Evolutionary conservation across 2,329 filamentous ascomycete species (phyloP), one percentile per base, ranked within the genome.

Genomic region (Reticulascus tulasneorum): DNA sequence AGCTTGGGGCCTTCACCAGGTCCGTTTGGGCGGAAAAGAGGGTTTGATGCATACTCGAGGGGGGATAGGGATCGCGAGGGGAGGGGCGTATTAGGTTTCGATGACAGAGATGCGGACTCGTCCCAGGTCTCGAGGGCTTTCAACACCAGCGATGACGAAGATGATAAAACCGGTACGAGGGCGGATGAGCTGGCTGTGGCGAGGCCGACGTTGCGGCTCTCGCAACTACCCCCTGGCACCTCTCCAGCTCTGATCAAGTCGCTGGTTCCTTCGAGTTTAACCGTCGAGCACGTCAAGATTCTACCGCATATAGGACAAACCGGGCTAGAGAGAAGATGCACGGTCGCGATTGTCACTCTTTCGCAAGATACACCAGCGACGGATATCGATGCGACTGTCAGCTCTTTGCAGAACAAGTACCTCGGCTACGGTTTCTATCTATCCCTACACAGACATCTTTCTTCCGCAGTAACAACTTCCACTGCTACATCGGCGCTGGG

Each of bases 371-470:
- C 88, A 0, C 78, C 88, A 0, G 84, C 84, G 1, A 84, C 82
- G 17, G 86, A 94, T 38, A 90, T 96, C 35, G 89, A 96, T 52
- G 73, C 78, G 5, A 77, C 82, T 1, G 86, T 94, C 34, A 91
- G 81, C 53, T 64, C 76, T 4, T 64, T 95, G 21, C 86, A 94
- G 54, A 89, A 93, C 46, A 79, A 75, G 47, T 95, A 96, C 55
- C 67, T 95, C 12, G 90, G 90, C 12, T 88, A 79, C 55, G 90
- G 90, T 6, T 88, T 84, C 63, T 84, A 90, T 58, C 69, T 96
- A 3, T 83, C 78, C 7, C 72, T 94, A 28, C 86, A 90, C 42
- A 74, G 88, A 9, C 86, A 94, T 62, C 71, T 95, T 5, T 94
- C 88, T 0, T 94, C 88, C 4, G 80, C 82, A 5, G 66, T 73